phyloP scores from a whole-genome alignment of 345 rosid species.

The Eucalyptus cloeziana region DNA sequence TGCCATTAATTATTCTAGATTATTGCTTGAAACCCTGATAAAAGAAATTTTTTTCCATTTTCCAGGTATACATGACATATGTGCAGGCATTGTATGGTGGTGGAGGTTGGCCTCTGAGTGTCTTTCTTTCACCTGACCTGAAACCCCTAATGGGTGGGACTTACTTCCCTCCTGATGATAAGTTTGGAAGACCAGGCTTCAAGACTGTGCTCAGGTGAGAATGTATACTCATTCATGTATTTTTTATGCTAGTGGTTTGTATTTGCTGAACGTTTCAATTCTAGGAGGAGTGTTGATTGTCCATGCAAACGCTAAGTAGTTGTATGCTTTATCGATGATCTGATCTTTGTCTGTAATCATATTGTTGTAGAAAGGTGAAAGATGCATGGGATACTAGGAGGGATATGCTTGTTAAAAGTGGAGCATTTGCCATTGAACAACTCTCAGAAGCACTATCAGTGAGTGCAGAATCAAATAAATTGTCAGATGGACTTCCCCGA shows the following conservation, averaged over 20 bases:
- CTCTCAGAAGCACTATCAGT: slow-evolving; percentile 79
- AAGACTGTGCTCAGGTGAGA: slow-evolving; percentile 66
- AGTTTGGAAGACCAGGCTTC: slow-evolving; percentile 86
- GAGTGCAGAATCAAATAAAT: slow-evolving; percentile 39
- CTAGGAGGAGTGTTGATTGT: background rate
- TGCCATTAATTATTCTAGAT: background rate
- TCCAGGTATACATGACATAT: slow-evolving; percentile 88
- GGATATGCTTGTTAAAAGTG: slow-evolving; percentile 63
- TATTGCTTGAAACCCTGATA: background rate
- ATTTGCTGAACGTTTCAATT: background rate
- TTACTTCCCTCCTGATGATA: slow-evolving; percentile 88
- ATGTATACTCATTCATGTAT: background rate
- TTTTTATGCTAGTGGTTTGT: background rate
- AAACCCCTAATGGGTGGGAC: slow-evolving; percentile 98
- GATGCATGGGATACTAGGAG: slow-evolving; percentile 70
- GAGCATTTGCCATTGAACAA: slow-evolving; percentile 75
- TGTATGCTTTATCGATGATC: background rate
- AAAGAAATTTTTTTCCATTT: background rate
- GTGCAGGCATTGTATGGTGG: slow-evolving; percentile 69
- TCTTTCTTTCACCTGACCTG: slow-evolving; percentile 87
- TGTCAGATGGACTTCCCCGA: slow-evolving; percentile 53
- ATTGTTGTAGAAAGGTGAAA: slow-evolving; percentile 51
- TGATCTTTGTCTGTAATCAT: background rate
- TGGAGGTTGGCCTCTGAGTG: slow-evolving; percentile 94
- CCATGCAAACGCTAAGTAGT: background rate